Conservation (phyloP, 768 basidiomycete genomes). For the Lyophyllum atratum region DNA sequence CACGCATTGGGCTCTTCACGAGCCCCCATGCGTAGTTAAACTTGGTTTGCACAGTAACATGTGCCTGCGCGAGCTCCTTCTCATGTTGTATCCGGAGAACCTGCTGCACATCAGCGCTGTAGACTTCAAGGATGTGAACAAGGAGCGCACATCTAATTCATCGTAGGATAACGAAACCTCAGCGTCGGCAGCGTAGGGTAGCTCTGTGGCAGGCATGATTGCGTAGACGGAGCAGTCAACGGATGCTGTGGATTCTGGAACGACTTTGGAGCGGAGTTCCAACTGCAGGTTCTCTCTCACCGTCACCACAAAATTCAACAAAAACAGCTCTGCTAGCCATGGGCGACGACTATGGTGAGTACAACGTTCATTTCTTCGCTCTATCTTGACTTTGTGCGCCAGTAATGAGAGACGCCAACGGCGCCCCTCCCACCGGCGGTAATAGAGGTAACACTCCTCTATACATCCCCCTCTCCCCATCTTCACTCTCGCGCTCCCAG, state of each 20-base stretch:
- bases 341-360: slow-evolving; percentile 63
- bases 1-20: slow-evolving; percentile 84
- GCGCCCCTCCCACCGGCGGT: slow-evolving; percentile 8
- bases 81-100: slow-evolving; percentile 86
- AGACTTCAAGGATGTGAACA: background rate
- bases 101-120: slow-evolving; percentile 36
- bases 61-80: slow-evolving; percentile 80
- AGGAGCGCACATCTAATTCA: slow-evolving; percentile 73
- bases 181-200: slow-evolving; percentile 96
- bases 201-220: slow-evolving; percentile 60
- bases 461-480: slow-evolving; percentile 1
- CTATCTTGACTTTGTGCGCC: slow-evolving; percentile 23
- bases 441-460: slow-evolving; percentile 27
- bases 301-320: slow-evolving; percentile 20
- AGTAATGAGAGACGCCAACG: slow-evolving; percentile 17
- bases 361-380: slow-evolving; percentile 19
- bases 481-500: slow-evolving; percentile 35
- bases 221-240: background rate
- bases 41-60: slow-evolving; percentile 92
- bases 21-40: slow-evolving; percentile 99
- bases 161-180: slow-evolving; percentile 86
- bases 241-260: background rate
- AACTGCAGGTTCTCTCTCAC: slow-evolving; percentile 25
- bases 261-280: slow-evolving; percentile 35
- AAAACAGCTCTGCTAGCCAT: slow-evolving; percentile 31